phyloP scores from a whole-genome alignment of 2,329 filamentous ascomycete genomes.

The Colletotrichum sp. region DNA sequence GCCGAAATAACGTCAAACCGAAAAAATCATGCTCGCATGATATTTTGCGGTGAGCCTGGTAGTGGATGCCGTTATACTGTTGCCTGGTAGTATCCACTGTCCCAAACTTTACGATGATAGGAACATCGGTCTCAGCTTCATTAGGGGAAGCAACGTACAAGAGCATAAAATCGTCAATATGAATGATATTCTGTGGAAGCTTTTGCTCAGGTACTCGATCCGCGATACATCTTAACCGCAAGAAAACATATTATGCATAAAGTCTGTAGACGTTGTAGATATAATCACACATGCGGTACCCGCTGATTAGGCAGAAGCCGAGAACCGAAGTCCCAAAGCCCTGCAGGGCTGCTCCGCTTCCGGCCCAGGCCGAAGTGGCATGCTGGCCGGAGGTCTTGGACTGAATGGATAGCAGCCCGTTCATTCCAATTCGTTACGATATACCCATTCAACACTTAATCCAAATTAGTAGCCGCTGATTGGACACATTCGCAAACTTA shows the following conservation, averaged over 20 bases:
- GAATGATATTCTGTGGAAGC: no score
- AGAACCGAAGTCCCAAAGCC: not conserved
- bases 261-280: not conserved
- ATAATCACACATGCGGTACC: not conserved
- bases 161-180: no score
- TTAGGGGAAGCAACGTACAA: not conserved
- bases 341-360: not conserved
- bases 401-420: not conserved
- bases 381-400: not conserved
- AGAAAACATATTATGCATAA: not conserved
- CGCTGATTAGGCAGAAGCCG: not conserved
- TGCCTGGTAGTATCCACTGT: not conserved
- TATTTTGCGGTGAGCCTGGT: not conserved
- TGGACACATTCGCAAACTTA: not conserved
- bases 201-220: not conserved
- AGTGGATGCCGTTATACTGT: not conserved
- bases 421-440: not conserved
- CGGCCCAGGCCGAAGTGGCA: not conserved
- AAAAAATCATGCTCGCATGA: not conserved
- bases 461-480: not conserved
- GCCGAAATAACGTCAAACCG: not conserved
- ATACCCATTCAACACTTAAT: rapidly evolving
- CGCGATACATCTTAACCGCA: no score
- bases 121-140: rapidly evolving
- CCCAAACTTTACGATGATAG: not conserved